Percentiles rank a stretch among this genome's conserved stretches.
phyloP scores from a whole-genome alignment of 2,329 filamentous ascomycete genomes.

The Fusarium hostae region DNA sequence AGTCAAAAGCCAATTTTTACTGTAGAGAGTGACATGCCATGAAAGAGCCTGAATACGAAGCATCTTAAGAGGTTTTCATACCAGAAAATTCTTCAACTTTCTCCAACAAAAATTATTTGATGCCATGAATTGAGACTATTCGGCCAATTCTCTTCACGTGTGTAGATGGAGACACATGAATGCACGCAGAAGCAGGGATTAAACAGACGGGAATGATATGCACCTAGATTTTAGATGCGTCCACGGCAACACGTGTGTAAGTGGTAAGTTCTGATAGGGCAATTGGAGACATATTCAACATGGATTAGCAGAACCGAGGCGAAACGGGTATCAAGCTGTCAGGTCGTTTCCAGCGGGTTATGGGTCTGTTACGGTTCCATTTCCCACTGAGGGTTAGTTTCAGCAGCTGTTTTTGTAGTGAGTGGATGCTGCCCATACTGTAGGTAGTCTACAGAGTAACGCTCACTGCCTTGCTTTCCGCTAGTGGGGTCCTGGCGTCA shows the following conservation, averaged over 20 bases:
- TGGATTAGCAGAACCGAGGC: neutral
- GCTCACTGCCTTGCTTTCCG: constrained; percentile 7
- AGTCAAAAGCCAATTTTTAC: constrained; percentile 19
- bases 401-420: neutral
- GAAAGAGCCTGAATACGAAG: neutral
- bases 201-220: constrained; percentile 20
- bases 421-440: neutral
- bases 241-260: constrained; percentile 31
- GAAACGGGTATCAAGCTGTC: neutral
- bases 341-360: constrained; percentile 4
- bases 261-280: constrained; percentile 32
- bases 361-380: neutral
- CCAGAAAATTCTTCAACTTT: neutral
- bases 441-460: neutral
- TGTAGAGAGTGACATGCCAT: neutral
- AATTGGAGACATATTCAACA: constrained; percentile 14
- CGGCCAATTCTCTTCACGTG: constrained; percentile 23
- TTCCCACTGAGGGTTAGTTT: constrained; percentile 19
- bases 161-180: constrained; percentile 21
- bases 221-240: constrained; percentile 22
- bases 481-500: constrained; percentile 22
- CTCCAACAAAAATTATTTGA: neutral
- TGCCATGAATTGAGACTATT: neutral
- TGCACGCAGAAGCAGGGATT: constrained; percentile 28
- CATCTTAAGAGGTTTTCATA: neutral